Conservation (phyloP, 495 filamentous ascomycete species). For the Penicillium soppii region DNA sequence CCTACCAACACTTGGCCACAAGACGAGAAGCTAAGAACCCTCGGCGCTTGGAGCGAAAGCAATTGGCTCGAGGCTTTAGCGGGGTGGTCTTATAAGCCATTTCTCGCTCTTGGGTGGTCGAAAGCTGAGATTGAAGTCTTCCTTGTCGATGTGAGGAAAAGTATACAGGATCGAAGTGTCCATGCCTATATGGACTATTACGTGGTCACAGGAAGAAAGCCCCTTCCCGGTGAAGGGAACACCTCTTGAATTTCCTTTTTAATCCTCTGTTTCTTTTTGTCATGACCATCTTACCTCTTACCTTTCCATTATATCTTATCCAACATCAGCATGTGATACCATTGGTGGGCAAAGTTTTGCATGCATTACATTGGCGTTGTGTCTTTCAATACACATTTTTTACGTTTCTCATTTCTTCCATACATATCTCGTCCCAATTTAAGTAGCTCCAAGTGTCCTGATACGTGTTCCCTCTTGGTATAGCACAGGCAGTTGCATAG, state of each 20-base stretch:
- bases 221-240: conserved; percentile 24
- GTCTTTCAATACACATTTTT: background rate
- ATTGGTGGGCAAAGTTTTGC: conserved; percentile 19
- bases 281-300: conserved; percentile 10
- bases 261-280: conserved; percentile 4
- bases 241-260: conserved; percentile 3
- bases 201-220: conserved; percentile 57
- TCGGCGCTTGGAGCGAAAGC: conserved; percentile 45
- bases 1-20: conserved; percentile 62
- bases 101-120: conserved; percentile 45
- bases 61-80: conserved; percentile 45
- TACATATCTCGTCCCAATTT: conserved; percentile 1
- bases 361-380: conserved; percentile 28
- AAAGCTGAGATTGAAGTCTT: conserved; percentile 56
- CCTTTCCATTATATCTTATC: conserved; percentile 15
- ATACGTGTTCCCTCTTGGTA: too few relatives aligned
- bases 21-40: conserved; percentile 49
- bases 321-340: conserved; percentile 38
- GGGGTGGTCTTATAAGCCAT: conserved; percentile 47
- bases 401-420: conserved; percentile 4
- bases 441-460: too few relatives aligned
- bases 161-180: conserved; percentile 51
- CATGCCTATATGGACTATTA: conserved; percentile 56
- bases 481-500: too few relatives aligned
- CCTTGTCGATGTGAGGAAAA: conserved; percentile 57